phyloP scores from a whole-genome alignment of 352 stramenopile genomes.

The Pythium grandisporangium region DNA sequence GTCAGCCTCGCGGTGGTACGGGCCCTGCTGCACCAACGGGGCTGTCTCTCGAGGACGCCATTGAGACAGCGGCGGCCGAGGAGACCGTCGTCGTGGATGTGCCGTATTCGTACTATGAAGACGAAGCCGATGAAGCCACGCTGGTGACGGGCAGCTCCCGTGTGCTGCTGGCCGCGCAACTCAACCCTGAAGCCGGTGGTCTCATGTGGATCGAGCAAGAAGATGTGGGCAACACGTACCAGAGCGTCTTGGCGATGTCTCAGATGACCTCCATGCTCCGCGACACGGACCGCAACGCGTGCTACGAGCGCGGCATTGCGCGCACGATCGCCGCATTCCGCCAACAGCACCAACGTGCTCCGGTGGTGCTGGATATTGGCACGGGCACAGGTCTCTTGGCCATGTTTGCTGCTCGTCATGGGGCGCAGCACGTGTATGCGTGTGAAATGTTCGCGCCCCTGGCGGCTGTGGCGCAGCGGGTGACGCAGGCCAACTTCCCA shows the following conservation, averaged over 20 bases:
- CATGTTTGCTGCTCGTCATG: constrained; percentile 82
- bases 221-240: constrained; percentile 48
- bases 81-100: constrained; percentile 79
- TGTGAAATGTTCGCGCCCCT: constrained; percentile 89
- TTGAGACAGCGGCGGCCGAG: constrained; percentile 68
- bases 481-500: constrained; percentile 56
- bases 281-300: constrained; percentile 64
- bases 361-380: constrained; percentile 76
- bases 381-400: constrained; percentile 74
- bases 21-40: constrained; percentile 14
- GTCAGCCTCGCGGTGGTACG: constrained; percentile 21
- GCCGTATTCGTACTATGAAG: constrained; percentile 69
- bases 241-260: constrained; percentile 79
- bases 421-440: constrained; percentile 85
- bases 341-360: constrained; percentile 22
- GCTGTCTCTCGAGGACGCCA: constrained; percentile 57
- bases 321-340: constrained; percentile 47
- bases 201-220: constrained; percentile 80
- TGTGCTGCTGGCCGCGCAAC: constrained; percentile 58
- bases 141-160: constrained; percentile 51
- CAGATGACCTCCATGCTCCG: constrained; percentile 87
- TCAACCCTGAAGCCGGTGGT: constrained; percentile 59
- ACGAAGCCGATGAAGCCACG: constrained; percentile 43
- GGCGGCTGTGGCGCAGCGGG: constrained; percentile 66
- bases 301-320: constrained; percentile 70